These are phyloP conservation scores for Mycena latifolia DNA, from an alignment of 768 basidiomycete species.

Conservation along the genomic window DNA sequence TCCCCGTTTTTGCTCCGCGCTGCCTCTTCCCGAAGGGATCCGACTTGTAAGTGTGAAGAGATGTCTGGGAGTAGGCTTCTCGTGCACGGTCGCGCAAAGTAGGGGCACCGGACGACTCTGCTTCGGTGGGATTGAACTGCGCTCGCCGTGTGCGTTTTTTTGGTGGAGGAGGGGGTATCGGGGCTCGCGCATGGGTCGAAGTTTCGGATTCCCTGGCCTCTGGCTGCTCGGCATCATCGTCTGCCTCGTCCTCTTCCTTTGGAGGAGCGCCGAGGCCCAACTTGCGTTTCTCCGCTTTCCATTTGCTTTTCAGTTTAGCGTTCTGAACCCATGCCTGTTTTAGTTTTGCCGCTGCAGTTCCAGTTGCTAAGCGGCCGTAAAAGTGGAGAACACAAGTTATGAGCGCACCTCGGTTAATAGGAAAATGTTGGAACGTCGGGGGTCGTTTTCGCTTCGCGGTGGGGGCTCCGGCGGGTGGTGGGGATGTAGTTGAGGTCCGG, in stretches of 20 bases:
- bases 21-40: conserved; percentile 48
- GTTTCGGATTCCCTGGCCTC: conserved; percentile 23
- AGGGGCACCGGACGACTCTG: conserved; percentile 29
- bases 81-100: conserved; percentile 72
- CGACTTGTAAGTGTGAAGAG: conserved; percentile 70
- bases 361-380: conserved; percentile 3
- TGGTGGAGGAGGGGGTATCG: conserved; percentile 24
- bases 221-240: conserved; percentile 36
- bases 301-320: conserved; percentile 82
- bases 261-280: conserved; percentile 42
- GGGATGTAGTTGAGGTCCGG: too few species aligned
- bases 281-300: conserved; percentile 78
- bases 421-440: conserved; percentile 79
- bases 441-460: conserved; percentile 66
- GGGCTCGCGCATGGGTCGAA: conserved; percentile 9
- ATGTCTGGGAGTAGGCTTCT: conserved; percentile 70
- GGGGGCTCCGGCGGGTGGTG: too few species aligned
- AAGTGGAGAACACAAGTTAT: conserved; percentile 3
- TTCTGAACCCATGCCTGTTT: conserved; percentile 86
- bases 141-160: conserved; percentile 31
- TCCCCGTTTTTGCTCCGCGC: conserved; percentile 40
- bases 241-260: conserved; percentile 30
- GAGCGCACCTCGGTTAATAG: conserved; percentile 68
- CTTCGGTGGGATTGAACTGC: conserved; percentile 35
- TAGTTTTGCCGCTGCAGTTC: conserved; percentile 75